These are phyloP conservation scores for Dictyostelium citrinum DNA, from an alignment of 78 protist species.

Conservation along the genomic window DNA sequence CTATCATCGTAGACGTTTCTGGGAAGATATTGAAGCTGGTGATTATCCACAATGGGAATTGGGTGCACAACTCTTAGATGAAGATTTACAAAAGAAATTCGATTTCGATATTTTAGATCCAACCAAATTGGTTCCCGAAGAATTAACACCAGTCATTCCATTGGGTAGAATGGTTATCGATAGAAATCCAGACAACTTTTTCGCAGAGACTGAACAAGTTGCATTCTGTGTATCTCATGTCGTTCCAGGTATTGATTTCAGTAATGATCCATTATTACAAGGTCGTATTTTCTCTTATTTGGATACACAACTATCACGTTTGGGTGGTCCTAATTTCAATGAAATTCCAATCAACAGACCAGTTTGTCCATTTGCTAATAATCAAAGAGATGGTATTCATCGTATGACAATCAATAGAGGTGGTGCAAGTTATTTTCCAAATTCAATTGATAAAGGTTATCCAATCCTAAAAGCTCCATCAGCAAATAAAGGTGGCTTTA, in stretches of 20 bases:
- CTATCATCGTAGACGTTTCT: slow-evolving; percentile 32
- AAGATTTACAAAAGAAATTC: slow-evolving; percentile 8
- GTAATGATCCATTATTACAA: slow-evolving; percentile 57
- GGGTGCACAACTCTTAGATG: slow-evolving; percentile 48
- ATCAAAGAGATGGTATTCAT: slow-evolving; percentile 64
- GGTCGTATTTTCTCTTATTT: slow-evolving; percentile 58
- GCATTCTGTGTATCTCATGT: slow-evolving; percentile 78
- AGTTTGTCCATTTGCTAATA: slow-evolving; percentile 52
- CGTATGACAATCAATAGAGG: background rate
- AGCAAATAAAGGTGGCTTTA: background rate
- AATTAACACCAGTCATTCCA: slow-evolving; percentile 25
- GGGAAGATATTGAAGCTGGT: slow-evolving; percentile 70
- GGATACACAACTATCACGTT: slow-evolving; percentile 68
- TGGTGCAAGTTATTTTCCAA: slow-evolving; percentile 32
- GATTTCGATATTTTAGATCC: slow-evolving; percentile 80
- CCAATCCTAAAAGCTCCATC: background rate
- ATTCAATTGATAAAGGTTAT: slow-evolving; percentile 5
- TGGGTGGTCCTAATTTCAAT: slow-evolving; percentile 67
- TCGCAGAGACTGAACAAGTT: slow-evolving; percentile 79
- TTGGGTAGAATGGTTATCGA: slow-evolving; percentile 79
- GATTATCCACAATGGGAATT: slow-evolving; percentile 65
- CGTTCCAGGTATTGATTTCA: slow-evolving; percentile 78
- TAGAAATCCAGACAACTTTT: slow-evolving; percentile 84
- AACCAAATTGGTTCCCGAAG: slow-evolving; percentile 75
- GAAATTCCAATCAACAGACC: slow-evolving; percentile 71